A percentile compares a stretch with the other conserved stretches of the same genome.
These are phyloP conservation scores for Hericium coralloides DNA, from an alignment of 768 basidiomycete genomes.

Conservation along the genomic window DNA sequence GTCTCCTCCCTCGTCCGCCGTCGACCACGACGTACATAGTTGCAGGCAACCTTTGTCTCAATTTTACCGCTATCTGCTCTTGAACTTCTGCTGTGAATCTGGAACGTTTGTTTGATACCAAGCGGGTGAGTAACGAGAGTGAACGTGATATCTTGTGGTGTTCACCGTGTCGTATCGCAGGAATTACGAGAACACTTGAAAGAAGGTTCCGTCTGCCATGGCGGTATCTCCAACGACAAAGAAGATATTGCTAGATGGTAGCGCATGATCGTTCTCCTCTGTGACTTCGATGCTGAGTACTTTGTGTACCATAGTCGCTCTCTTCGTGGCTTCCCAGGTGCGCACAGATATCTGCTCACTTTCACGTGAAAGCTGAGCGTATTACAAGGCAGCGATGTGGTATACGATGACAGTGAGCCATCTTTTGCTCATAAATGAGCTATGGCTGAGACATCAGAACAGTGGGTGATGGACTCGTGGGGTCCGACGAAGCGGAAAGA, in stretches of 20 bases:
- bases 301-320: conserved; percentile 23
- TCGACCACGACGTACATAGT: neutral
- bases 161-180: too few relatives aligned
- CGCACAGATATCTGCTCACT: conserved; percentile 9
- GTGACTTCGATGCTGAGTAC: neutral
- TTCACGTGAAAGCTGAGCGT: neutral
- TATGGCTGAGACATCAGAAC: too few relatives aligned
- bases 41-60: neutral
- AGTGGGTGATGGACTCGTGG: conserved; percentile 63
- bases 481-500: conserved; percentile 43
- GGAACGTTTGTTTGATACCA: too few relatives aligned
- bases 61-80: too few relatives aligned
- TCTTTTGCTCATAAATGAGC: too few relatives aligned
- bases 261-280: conserved; percentile 1
- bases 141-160: too few relatives aligned
- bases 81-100: too few relatives aligned
- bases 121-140: too few relatives aligned
- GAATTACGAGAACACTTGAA: too few relatives aligned
- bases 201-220: conserved; percentile 3
- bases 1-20: too few relatives aligned
- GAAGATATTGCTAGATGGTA: conserved; percentile 20
- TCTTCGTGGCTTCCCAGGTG: conserved; percentile 46
- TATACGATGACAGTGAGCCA: conserved; percentile 61
- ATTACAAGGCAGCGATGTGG: conserved; percentile 61
- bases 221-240: conserved; percentile 16